Conservation (phyloP, 192 early-diverging fungal species). For the Backusella liffmaniae region DNA sequence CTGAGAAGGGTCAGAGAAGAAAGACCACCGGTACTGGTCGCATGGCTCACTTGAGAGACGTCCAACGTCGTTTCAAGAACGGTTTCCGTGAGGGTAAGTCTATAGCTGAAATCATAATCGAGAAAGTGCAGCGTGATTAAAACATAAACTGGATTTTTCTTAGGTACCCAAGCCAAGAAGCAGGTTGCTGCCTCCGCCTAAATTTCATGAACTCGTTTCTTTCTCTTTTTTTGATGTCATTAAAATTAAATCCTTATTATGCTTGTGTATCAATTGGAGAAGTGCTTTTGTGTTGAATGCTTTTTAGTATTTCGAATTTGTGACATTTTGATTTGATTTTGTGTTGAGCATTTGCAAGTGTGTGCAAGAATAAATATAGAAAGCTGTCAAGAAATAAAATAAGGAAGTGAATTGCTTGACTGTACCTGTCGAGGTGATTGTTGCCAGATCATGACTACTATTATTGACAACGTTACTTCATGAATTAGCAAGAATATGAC, state of each 20-base stretch:
- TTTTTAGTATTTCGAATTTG: neutral
- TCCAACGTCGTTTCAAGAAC: conserved; percentile 96
- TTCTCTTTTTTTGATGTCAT: neutral
- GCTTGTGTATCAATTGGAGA: neutral
- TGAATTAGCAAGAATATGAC: no score
- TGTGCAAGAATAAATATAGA: neutral
- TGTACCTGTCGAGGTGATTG: no score
- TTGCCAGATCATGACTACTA: no score
- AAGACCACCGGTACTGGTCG: conserved; percentile 99
- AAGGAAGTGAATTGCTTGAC: no score
- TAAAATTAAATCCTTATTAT: neutral
- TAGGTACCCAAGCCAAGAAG: conserved; percentile 6
- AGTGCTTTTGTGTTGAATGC: neutral
- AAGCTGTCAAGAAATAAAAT: no score
- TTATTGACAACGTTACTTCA: no score
- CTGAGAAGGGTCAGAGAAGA: conserved; percentile 91
- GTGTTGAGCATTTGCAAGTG: neutral
- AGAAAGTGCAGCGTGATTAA: neutral
- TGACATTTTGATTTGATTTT: neutral
- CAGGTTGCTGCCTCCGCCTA: neutral
- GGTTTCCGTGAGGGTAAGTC: conserved; percentile 88
- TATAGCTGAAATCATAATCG: neutral
- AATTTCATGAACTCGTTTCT: neutral
- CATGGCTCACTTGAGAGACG: conserved; percentile 91
- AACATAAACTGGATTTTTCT: neutral